Percentiles rank a stretch among this genome's conserved stretches.
Evolutionary conservation across 768 basidiomycete species (phyloP).

Genomic region (Kwoniella heveanensis): DNA sequence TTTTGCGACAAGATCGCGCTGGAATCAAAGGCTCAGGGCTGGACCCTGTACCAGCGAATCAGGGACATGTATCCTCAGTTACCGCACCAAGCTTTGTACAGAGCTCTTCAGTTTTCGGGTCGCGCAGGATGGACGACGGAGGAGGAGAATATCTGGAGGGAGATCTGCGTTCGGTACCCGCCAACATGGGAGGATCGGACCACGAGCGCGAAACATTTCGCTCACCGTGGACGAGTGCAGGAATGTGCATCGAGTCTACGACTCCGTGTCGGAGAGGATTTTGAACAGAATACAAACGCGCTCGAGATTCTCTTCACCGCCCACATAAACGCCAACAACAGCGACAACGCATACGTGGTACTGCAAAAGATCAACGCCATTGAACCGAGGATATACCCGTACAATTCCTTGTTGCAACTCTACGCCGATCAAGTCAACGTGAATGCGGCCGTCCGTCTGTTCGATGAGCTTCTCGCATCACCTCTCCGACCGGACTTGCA

Average conservation of each 20-base stretch:
- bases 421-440: slow-evolving; percentile 37
- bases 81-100: slow-evolving; percentile 12
- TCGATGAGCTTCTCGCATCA: slow-evolving; percentile 51
- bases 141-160: slow-evolving; percentile 15
- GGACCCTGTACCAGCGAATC: slow-evolving; percentile 16
- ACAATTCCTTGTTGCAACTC: slow-evolving; percentile 38
- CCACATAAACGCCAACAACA: slow-evolving; percentile 32
- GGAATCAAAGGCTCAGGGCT: slow-evolving; percentile 5
- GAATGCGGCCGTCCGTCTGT: slow-evolving; percentile 30
- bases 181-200: slow-evolving; percentile 13
- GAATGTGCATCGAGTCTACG: slow-evolving; percentile 1
- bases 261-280: slow-evolving; percentile 6
- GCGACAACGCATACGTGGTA: slow-evolving; percentile 19
- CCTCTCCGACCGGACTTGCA: slow-evolving; percentile 59
- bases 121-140: slow-evolving; percentile 14
- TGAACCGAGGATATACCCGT: slow-evolving; percentile 17
- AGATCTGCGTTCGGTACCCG: slow-evolving; percentile 10
- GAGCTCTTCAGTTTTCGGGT: slow-evolving; percentile 18
- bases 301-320: slow-evolving; percentile 31
- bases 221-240: slow-evolving; percentile 12
- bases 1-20: slow-evolving; percentile 6
- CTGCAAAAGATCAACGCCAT: slow-evolving; percentile 23
- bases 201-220: not conserved
- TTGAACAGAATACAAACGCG: not conserved
- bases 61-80: not conserved